Evolutionary conservation across 1,139 yeast species (phyloP).

Genomic region (Protomyces inundatus): DNA sequence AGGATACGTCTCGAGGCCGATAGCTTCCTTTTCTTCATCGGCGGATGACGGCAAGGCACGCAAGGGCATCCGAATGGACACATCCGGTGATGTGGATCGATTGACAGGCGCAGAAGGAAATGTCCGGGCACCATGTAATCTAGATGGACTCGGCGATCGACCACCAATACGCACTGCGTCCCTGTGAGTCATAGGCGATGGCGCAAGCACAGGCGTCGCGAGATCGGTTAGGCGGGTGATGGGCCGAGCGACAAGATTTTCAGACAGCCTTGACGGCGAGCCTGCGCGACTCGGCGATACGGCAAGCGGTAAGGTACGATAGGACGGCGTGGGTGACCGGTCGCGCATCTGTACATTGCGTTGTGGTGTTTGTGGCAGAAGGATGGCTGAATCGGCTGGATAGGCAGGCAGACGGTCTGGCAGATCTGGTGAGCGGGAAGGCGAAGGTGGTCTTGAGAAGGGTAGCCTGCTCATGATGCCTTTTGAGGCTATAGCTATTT

Average conservation of each 20-base stretch:
- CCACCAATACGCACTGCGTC: background rate
- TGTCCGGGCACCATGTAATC: constrained; percentile 3
- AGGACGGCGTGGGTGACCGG: background rate
- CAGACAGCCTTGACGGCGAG: background rate
- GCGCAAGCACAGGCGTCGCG: background rate
- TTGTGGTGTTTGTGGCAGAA: background rate
- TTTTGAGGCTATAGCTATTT: too few species aligned
- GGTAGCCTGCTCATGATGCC: too few species aligned
- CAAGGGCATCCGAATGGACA: constrained; percentile 16
- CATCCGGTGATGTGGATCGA: constrained; percentile 12
- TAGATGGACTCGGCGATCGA: constrained; percentile 6
- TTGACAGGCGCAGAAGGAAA: background rate
- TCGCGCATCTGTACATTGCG: background rate
- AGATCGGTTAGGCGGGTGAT: background rate
- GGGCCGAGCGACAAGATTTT: background rate
- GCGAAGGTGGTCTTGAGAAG: background rate
- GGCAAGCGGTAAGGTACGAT: background rate
- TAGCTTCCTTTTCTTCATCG: background rate
- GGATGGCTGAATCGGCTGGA: background rate
- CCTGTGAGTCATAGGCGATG: background rate
- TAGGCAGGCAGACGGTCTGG: background rate
- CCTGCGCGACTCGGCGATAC: background rate
- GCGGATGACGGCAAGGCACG: background rate
- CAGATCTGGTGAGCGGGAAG: background rate
- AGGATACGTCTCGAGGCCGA: background rate